Evolutionary conservation across 2,329 filamentous ascomycete species (phyloP).

Genomic region (Plenodomus tracheiphilus): DNA sequence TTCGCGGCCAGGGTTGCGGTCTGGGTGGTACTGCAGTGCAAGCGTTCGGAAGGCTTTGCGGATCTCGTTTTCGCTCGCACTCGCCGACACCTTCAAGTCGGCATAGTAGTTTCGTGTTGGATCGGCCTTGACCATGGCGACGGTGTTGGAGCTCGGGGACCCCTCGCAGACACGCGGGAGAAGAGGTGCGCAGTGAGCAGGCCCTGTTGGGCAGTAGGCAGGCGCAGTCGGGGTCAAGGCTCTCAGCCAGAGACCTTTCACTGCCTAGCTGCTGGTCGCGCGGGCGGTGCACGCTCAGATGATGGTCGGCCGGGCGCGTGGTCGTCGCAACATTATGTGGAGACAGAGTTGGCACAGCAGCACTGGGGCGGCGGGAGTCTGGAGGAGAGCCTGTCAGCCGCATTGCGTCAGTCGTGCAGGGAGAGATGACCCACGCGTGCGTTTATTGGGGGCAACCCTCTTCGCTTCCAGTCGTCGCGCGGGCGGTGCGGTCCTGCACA

Average conservation of each 20-base stretch:
- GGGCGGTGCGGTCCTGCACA: conserved; percentile 14
- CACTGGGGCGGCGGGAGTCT: conserved; percentile 8
- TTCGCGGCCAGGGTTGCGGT: conserved; percentile 84
- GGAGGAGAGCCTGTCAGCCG: conserved; percentile 19
- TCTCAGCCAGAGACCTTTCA: conserved; percentile 10
- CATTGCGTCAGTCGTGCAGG: conserved; percentile 23
- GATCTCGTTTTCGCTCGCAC: conserved; percentile 73
- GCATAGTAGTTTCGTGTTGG: conserved; percentile 79
- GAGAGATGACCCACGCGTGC: conserved; percentile 8
- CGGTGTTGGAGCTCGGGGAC: conserved; percentile 7
- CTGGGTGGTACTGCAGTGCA: conserved; percentile 83
- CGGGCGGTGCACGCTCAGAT: conserved; percentile 41
- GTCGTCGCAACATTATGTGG: conserved; percentile 29
- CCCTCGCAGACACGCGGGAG: neutral
- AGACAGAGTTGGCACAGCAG: conserved; percentile 5
- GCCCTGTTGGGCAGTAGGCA: conserved; percentile 17
- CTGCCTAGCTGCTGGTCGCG: conserved; percentile 23
- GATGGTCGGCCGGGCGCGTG: conserved; percentile 31
- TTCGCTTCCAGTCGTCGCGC: conserved; percentile 16
- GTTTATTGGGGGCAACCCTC: conserved; percentile 15
- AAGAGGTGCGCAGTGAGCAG: neutral
- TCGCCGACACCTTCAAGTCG: conserved; percentile 72
- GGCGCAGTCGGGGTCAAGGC: conserved; percentile 11
- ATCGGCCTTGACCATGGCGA: conserved; percentile 68
- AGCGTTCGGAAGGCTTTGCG: conserved; percentile 87